Evolutionary conservation across 1,284 basidiomycete species (phyloP).

Genomic region (Rhodotorula sp.): DNA sequence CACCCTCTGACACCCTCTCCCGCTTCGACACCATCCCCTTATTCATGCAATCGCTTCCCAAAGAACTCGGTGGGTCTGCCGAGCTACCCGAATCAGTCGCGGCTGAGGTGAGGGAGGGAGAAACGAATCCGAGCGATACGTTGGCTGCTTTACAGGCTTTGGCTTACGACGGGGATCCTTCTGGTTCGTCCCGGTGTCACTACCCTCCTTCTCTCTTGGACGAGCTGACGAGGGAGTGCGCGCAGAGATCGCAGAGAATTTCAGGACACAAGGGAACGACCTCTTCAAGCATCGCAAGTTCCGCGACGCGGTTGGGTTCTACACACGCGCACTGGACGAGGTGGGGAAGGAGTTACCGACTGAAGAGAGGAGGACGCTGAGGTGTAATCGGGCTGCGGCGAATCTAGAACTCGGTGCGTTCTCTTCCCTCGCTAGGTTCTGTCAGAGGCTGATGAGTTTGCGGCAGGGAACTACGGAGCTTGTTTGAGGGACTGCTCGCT

Average conservation of each 20-base stretch:
- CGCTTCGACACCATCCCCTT: slow-evolving; percentile 59
- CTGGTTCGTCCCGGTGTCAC: slow-evolving; percentile 68
- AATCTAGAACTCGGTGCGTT: slow-evolving; percentile 79
- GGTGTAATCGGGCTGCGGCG: slow-evolving; percentile 88
- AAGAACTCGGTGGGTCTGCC: slow-evolving; percentile 22
- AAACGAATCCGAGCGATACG: slow-evolving; percentile 62
- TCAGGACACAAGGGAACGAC: slow-evolving; percentile 93
- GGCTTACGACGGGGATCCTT: slow-evolving; percentile 82
- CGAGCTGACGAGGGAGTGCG: neutral
- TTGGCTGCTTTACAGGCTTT: slow-evolving; percentile 83
- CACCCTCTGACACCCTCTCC: slow-evolving; percentile 10
- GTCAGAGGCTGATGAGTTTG: no score
- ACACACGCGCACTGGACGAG: slow-evolving; percentile 83
- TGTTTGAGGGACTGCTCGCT: slow-evolving; percentile 79
- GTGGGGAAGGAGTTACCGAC: slow-evolving; percentile 59
- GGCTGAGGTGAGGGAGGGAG: slow-evolving; percentile 35
- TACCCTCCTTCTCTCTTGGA: neutral
- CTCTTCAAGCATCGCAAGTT: slow-evolving; percentile 84
- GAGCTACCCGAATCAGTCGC: neutral
- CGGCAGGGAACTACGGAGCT: slow-evolving; percentile 78
- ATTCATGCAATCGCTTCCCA: slow-evolving; percentile 86
- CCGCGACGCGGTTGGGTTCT: slow-evolving; percentile 84
- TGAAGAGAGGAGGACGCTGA: slow-evolving; percentile 59
- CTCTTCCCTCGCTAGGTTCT: neutral
- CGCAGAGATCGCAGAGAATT: slow-evolving; percentile 82